Conservation (phyloP, 352 stramenopile genomes). For the Phytopythium helicoides region DNA sequence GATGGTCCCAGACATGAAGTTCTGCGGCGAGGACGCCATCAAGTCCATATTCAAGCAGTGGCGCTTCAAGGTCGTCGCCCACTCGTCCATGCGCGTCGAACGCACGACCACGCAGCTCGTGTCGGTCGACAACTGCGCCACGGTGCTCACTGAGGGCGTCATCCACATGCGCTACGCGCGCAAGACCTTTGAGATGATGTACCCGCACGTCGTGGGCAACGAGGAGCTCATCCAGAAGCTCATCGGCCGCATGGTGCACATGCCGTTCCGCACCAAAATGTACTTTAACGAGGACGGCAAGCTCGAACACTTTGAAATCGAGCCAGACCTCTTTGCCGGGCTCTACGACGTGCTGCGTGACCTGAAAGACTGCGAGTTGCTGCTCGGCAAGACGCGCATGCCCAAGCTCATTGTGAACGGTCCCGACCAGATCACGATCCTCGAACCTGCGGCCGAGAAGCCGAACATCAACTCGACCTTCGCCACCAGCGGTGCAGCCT, state of each 20-base stretch:
- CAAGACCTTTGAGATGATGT: slow-evolving; percentile 44
- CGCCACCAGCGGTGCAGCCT: background rate
- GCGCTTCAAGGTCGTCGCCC: slow-evolving; percentile 26
- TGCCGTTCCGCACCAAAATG: slow-evolving; percentile 39
- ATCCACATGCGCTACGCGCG: slow-evolving; percentile 45
- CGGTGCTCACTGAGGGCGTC: slow-evolving; percentile 25
- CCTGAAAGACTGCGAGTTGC: slow-evolving; percentile 31
- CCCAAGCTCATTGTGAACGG: slow-evolving; percentile 4
- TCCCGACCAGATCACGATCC: background rate
- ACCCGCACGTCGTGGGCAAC: slow-evolving; percentile 31
- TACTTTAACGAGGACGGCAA: slow-evolving; percentile 34
- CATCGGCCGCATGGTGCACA: slow-evolving; percentile 36
- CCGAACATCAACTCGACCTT: background rate
- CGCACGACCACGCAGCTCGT: slow-evolving; percentile 24
- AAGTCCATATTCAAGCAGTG: slow-evolving; percentile 25
- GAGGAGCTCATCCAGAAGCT: slow-evolving; percentile 42
- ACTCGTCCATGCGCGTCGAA: slow-evolving; percentile 29
- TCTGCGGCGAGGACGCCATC: slow-evolving; percentile 18
- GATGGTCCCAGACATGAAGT: slow-evolving; percentile 21
- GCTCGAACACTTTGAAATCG: slow-evolving; percentile 31
- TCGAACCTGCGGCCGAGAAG: background rate
- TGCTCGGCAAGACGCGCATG: slow-evolving; percentile 21
- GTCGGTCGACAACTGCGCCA: slow-evolving; percentile 19
- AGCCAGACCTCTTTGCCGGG: slow-evolving; percentile 37
- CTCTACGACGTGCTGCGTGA: slow-evolving; percentile 33